Base-by-base conservation (phyloP, 352 stramenopile genomes). In the Phytophthora foliorum region DNA sequence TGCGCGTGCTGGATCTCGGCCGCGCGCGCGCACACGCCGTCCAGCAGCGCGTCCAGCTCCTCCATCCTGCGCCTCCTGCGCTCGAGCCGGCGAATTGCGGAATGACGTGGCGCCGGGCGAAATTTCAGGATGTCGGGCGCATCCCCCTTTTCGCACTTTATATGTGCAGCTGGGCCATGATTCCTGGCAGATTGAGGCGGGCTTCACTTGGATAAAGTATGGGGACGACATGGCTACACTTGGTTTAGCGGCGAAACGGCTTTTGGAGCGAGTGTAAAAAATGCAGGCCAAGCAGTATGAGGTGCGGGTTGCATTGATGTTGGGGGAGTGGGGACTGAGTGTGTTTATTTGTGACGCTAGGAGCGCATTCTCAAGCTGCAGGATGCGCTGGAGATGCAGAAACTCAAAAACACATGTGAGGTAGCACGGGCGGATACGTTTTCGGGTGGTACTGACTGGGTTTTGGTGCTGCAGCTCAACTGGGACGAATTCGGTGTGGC, bases 331-430 rank as follows among this genome's bases (percentile, higher is more conserved):
- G 31, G 6, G 14, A 25, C 34, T 19, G 38, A 22, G 16, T 21
- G 38, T 45, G n/a, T 29, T 63, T 3, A 13, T 31, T 57, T 52
- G 60, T 48, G 11, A 7, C 4, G 8, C 4, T 51, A 93, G 83
- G 85, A 93, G 52, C 76, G 85, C 7, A 92, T 93, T 52, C 72
- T 91, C 41, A 93, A 93, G 70, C 77, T 93, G 19, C 83, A 93
- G 57, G 85, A 93, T 79, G 83, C 83, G 21, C 60, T 93, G 21
- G 85, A 91, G 62, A 74, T 92, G 60, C 85, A 93, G 51, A 92
- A 93, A 57, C 82, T 93, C 57, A 93, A 92, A 72, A 93, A 91
- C 58, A 91, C 70, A 11, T 93, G 85, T 92, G 60, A 6, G 46
- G 77, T 72, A 5, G 22, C 31, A 5, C 46, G 19, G 16, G 1